phyloP scores from a whole-genome alignment of 2,329 filamentous ascomycete species.

The Xylariaceae sp. region DNA sequence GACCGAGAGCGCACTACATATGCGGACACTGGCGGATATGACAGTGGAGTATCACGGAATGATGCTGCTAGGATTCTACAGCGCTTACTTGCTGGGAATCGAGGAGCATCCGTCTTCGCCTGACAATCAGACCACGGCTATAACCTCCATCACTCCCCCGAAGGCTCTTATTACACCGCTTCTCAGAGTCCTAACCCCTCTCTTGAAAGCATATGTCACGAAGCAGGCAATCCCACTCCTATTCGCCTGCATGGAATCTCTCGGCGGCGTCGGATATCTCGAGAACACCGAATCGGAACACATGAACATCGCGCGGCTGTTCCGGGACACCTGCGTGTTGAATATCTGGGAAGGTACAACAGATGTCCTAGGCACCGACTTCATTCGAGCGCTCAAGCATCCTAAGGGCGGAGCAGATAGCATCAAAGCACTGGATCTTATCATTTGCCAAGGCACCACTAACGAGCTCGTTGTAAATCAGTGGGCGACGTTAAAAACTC shows the following conservation, averaged over 20 bases:
- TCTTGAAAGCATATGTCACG: constrained; percentile 48
- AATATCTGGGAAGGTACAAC: constrained; percentile 38
- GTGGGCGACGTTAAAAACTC: constrained; percentile 40
- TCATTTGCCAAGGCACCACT: constrained; percentile 33
- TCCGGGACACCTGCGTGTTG: constrained; percentile 42
- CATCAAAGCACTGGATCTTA: constrained; percentile 40
- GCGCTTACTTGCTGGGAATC: constrained; percentile 35
- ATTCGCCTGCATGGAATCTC: constrained; percentile 22
- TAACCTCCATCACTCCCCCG: constrained; percentile 10
- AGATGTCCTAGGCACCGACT: constrained; percentile 59
- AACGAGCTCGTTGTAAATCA: constrained; percentile 21
- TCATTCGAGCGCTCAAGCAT: constrained; percentile 46
- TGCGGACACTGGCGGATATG: constrained; percentile 43
- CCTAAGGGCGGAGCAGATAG: constrained; percentile 34
- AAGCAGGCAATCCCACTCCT: constrained; percentile 15
- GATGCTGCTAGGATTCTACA: constrained; percentile 24
- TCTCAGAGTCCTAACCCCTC: constrained; percentile 54
- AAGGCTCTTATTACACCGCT: constrained; percentile 28
- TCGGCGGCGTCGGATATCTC: constrained; percentile 23
- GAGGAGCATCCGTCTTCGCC: constrained; percentile 15
- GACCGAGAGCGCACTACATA: constrained; percentile 40
- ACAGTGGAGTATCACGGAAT: constrained; percentile 41
- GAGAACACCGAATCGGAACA: constrained; percentile 49
- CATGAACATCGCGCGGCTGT: constrained; percentile 52
- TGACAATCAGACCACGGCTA: background rate